These are phyloP conservation scores for Entomortierella lignicola DNA, from an alignment of 192 early-diverging fungal species.

Conservation along the genomic window DNA sequence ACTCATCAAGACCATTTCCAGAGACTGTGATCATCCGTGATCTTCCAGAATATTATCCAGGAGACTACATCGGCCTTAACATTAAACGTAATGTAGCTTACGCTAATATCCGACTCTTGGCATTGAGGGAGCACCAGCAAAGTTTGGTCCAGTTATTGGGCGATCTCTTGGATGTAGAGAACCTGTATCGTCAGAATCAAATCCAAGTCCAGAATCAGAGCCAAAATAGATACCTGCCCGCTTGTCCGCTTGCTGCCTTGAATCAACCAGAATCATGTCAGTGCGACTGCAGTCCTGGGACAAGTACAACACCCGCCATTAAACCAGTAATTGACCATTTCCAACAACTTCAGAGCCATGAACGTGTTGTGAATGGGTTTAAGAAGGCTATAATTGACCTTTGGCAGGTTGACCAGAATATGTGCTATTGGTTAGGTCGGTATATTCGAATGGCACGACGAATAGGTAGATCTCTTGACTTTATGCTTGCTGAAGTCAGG, in stretches of 20 bases:
- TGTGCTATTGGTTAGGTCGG: constrained; percentile 35
- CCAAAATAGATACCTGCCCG: too few relatives aligned
- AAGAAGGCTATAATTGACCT: constrained; percentile 19
- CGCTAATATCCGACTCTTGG: constrained; percentile 15
- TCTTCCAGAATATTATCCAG: constrained; percentile 7
- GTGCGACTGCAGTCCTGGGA: neutral
- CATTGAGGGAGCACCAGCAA: constrained; percentile 22
- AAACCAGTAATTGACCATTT: neutral
- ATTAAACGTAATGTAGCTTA: constrained; percentile 18
- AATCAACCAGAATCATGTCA: too few relatives aligned
- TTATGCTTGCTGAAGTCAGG: neutral
- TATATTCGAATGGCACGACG: constrained; percentile 33
- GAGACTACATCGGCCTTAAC: constrained; percentile 14
- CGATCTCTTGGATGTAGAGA: constrained; percentile 8
- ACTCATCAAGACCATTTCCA: neutral
- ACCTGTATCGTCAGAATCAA: neutral
- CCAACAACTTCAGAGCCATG: constrained; percentile 10
- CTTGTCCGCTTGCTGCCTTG: too few relatives aligned
- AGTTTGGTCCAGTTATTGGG: constrained; percentile 10
- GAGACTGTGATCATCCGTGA: constrained; percentile 1
- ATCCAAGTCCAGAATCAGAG: neutral
- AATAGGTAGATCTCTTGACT: constrained; percentile 2
- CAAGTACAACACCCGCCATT: too few relatives aligned
- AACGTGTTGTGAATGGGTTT: constrained; percentile 1
- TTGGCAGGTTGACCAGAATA: constrained; percentile 23